These are phyloP conservation scores for Cryphonectria nitschkei DNA, from an alignment of 2,329 filamentous ascomycete species.

Conservation along the genomic window DNA sequence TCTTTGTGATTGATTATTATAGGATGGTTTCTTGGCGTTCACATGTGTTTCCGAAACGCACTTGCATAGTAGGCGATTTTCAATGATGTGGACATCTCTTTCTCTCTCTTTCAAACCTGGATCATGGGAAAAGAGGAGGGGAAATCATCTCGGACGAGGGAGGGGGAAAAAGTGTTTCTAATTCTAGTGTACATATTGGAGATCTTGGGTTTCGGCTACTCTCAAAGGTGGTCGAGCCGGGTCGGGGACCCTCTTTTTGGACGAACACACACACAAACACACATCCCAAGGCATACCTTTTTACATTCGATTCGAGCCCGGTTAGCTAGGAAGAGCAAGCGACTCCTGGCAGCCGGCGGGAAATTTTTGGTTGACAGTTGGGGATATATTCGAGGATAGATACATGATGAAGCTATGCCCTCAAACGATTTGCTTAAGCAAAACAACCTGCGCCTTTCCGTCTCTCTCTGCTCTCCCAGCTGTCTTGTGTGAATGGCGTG, in stretches of 20 bases:
- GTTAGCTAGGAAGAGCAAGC: neutral
- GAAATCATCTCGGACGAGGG: neutral
- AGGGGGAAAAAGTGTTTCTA: constrained; percentile 2
- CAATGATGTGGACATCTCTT: neutral
- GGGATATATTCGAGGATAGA: constrained; percentile 2
- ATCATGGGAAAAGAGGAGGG: constrained; percentile 2
- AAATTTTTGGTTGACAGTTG: neutral
- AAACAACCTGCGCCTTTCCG: neutral
- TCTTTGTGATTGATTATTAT: constrained; percentile 9
- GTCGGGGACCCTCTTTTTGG: neutral
- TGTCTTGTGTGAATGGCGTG: neutral
- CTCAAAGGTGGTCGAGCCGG: neutral
- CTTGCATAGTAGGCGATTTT: constrained; percentile 1
- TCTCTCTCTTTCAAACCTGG: neutral
- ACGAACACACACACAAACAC: neutral
- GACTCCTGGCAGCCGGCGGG: neutral
- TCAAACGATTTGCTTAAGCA: neutral
- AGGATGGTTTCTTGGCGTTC: constrained; percentile 9
- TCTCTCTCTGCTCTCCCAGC: neutral
- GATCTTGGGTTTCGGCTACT: constrained; percentile 6
- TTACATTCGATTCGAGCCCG: constrained; percentile 12
- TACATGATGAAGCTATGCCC: constrained; percentile 19
- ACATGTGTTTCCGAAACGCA: constrained; percentile 17
- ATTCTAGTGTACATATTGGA: constrained; percentile 19
- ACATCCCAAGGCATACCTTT: neutral